These are phyloP conservation scores for Persicaria maculosa DNA, from an alignment of 148 eudicot species.

Conservation along the genomic window DNA sequence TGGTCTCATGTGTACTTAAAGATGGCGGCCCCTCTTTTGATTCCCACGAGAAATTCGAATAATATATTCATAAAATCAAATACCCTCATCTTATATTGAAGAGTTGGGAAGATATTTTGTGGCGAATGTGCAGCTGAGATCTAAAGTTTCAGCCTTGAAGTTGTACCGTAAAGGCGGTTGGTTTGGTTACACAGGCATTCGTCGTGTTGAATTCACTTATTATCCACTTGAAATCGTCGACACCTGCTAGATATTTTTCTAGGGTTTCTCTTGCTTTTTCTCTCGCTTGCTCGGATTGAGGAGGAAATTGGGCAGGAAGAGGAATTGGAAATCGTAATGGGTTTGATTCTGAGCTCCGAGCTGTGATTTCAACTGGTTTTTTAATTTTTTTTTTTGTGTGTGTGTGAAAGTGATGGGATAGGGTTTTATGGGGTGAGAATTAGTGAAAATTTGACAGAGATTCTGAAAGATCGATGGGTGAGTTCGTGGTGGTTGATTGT, in stretches of 20 bases:
- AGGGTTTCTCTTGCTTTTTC: conserved; percentile 1
- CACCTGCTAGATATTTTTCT: conserved; percentile 6
- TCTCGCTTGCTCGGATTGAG: neutral
- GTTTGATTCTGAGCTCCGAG: neutral
- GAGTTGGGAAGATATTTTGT: conserved; percentile 26
- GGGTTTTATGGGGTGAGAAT: conserved; percentile 3
- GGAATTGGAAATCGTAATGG: neutral
- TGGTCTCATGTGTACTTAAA: neutral
- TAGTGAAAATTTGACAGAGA: conserved; percentile 18
- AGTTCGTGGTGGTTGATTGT: conserved; percentile 9
- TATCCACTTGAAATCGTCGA: neutral
- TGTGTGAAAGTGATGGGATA: conserved; percentile 13
- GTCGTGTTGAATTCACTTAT: neutral
- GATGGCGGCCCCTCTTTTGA: conserved; percentile 25
- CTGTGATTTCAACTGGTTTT: neutral
- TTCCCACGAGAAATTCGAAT: conserved; percentile 7
- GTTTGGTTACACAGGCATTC: too few species aligned
- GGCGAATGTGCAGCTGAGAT: conserved; percentile 25
- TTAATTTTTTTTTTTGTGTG: too few species aligned
- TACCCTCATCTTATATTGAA: neutral
- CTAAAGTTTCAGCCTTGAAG: conserved; percentile 8
- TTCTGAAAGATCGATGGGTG: conserved; percentile 20
- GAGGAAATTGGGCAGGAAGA: neutral
- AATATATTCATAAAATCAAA: neutral
- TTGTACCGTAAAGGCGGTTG: neutral